Evolutionary conservation across 805 yeast genomes (phyloP).

Genomic region (Saturnispora besseyi): DNA sequence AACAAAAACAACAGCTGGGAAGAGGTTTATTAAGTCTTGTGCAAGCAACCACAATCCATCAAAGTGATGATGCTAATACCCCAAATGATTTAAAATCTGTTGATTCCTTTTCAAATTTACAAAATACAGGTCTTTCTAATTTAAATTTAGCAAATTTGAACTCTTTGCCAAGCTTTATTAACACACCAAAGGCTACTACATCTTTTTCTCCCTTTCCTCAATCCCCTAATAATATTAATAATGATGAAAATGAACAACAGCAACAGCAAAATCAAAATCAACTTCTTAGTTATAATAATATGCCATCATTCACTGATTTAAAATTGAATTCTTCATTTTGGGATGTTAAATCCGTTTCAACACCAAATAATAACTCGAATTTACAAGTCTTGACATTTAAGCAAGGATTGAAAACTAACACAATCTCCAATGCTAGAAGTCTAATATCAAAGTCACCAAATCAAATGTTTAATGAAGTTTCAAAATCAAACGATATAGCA

Average conservation of each 20-base stretch:
- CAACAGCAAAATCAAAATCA: neutral
- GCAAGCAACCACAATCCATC: neutral
- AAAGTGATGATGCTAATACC: neutral
- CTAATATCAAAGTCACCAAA: neutral
- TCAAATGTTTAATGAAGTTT: neutral
- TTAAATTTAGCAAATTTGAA: constrained; percentile 2
- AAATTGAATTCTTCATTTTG: constrained; percentile 8
- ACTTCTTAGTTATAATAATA: neutral
- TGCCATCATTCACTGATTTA: constrained; percentile 14
- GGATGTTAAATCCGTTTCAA: constrained; percentile 2
- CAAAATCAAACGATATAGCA: neutral
- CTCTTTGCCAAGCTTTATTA: constrained; percentile 1
- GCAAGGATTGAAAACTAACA: neutral
- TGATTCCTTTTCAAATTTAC: neutral
- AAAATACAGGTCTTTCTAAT: neutral
- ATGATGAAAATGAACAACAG: neutral
- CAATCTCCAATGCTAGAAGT: neutral
- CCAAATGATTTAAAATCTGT: neutral
- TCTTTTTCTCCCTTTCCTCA: constrained; percentile 6
- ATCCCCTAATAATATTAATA: neutral
- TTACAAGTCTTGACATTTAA: neutral
- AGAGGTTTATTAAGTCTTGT: neutral
- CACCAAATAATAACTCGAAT: neutral
- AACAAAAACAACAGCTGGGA: neutral
- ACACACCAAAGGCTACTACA: constrained; percentile 2